Conservation (phyloP, 371 early-diverging fungal genomes). For the Mucor plumbeus region DNA sequence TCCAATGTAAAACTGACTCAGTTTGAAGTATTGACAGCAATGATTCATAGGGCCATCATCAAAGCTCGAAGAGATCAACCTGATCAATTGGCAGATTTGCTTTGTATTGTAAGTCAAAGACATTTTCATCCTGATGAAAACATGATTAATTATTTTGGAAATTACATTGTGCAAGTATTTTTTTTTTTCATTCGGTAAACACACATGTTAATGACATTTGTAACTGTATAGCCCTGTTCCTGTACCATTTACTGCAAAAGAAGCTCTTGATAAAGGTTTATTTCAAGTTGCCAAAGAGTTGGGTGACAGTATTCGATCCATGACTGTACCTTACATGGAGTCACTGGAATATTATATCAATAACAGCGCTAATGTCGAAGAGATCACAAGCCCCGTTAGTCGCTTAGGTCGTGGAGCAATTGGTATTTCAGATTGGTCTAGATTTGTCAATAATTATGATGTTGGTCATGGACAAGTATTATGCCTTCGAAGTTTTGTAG, state of each 20-base stretch:
- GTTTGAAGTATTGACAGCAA: conserved; percentile 13
- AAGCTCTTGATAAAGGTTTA: conserved; percentile 7
- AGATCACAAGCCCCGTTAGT: conserved; percentile 10
- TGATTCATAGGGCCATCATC: conserved; percentile 13
- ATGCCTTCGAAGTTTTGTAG: conserved; percentile 20
- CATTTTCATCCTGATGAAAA: conserved; percentile 22
- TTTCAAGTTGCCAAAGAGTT: conserved; percentile 15
- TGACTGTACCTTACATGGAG: conserved; percentile 24
- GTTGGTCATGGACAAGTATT: conserved; percentile 15
- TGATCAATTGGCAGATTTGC: conserved; percentile 15
- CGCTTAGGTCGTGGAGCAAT: conserved; percentile 13
- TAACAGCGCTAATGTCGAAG: neutral
- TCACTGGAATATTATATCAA: conserved; percentile 28
- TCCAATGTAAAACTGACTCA: conserved; percentile 6
- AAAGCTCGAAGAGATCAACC: conserved; percentile 12
- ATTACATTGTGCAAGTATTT: conserved; percentile 20
- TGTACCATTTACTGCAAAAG: conserved; percentile 7
- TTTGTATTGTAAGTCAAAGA: conserved; percentile 13
- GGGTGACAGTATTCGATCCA: neutral
- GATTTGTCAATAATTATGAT: conserved; percentile 16
- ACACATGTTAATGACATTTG: neutral
- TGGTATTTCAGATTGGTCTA: conserved; percentile 27
- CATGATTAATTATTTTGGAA: conserved; percentile 26
- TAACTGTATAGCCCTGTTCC: conserved; percentile 15
- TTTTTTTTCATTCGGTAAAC: neutral